phyloP scores from a whole-genome alignment of 768 basidiomycete genomes.

The Russula emetica region DNA sequence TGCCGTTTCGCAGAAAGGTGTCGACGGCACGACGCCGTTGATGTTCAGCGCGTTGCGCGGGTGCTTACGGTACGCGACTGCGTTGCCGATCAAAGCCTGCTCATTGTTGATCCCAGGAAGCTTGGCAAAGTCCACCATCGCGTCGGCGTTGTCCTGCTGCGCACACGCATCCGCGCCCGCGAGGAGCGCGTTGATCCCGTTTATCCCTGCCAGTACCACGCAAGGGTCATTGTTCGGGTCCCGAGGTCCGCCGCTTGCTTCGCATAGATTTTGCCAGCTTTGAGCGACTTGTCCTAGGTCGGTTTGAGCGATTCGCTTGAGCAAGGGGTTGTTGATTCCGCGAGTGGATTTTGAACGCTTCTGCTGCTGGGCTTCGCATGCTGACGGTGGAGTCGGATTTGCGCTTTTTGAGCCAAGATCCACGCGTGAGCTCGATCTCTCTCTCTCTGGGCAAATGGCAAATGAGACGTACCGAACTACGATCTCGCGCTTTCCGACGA shows the following conservation, averaged over 20 bases:
- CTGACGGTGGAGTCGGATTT: constrained; percentile 11
- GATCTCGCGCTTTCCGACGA: constrained; percentile 25
- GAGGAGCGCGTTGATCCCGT: constrained; percentile 43
- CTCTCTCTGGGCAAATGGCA: not conserved
- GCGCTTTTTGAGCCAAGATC: not conserved
- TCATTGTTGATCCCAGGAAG: constrained; percentile 39
- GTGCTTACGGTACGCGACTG: constrained; percentile 42
- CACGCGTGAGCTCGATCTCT: not conserved
- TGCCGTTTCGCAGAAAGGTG: constrained; percentile 50
- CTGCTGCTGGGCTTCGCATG: constrained; percentile 18
- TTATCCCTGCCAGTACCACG: constrained; percentile 39
- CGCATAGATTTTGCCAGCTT: constrained; percentile 45
- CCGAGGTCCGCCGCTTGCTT: constrained; percentile 37
- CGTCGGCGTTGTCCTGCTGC: constrained; percentile 47
- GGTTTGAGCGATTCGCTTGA: constrained; percentile 35
- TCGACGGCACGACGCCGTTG: constrained; percentile 44
- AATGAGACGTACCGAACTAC: not conserved
- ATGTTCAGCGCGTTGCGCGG: constrained; percentile 44
- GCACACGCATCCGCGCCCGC: constrained; percentile 46
- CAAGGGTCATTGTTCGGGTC: constrained; percentile 41
- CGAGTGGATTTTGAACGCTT: constrained; percentile 22
- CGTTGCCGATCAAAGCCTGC: constrained; percentile 41
- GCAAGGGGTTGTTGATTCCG: not conserved
- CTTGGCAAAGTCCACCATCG: constrained; percentile 50
- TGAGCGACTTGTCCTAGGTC: constrained; percentile 40